Percentiles rank a stretch among this genome's conserved stretches.
Evolutionary conservation across 1,139 yeast species (phyloP).

Genomic region (Suhomyces terraborum): DNA sequence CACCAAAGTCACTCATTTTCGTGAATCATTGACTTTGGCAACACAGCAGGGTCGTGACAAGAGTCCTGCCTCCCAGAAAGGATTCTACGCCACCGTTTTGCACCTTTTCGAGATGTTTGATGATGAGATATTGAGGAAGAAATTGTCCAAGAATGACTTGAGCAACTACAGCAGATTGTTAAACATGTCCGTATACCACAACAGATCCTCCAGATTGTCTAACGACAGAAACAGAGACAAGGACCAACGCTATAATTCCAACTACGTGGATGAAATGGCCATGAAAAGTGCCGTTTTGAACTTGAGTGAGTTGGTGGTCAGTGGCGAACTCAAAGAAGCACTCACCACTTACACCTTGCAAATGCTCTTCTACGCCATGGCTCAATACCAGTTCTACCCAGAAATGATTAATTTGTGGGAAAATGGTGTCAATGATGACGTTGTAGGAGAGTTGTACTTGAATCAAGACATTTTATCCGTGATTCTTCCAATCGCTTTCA

Average conservation of each 20-base stretch:
- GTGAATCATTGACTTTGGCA: slow-evolving; percentile 30
- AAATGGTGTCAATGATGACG: slow-evolving; percentile 39
- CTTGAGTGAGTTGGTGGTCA: slow-evolving; percentile 33
- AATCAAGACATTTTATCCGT: slow-evolving; percentile 67
- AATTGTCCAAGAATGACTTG: slow-evolving; percentile 31
- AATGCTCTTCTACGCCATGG: slow-evolving; percentile 36
- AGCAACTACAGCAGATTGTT: slow-evolving; percentile 29
- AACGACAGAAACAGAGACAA: slow-evolving; percentile 41
- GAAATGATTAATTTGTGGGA: slow-evolving; percentile 49
- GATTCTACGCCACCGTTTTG: slow-evolving; percentile 26
- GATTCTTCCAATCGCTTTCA: slow-evolving; percentile 67
- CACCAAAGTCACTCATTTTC: slow-evolving; percentile 30
- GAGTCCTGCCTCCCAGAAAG: slow-evolving; percentile 21
- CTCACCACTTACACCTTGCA: slow-evolving; percentile 15
- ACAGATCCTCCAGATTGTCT: slow-evolving; percentile 36
- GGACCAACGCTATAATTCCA: slow-evolving; percentile 35
- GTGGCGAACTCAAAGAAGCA: slow-evolving; percentile 30
- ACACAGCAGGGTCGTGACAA: slow-evolving; percentile 20
- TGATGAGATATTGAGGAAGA: slow-evolving; percentile 29
- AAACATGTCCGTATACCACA: slow-evolving; percentile 31
- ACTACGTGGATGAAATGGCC: slow-evolving; percentile 33
- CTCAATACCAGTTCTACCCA: slow-evolving; percentile 36
- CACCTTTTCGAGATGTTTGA: slow-evolving; percentile 29
- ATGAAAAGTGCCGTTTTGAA: slow-evolving; percentile 39
- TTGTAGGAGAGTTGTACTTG: slow-evolving; percentile 31